Evolutionary conservation across 352 stramenopile genomes (phyloP).

Genomic region (Phytopythium aichiense): DNA sequence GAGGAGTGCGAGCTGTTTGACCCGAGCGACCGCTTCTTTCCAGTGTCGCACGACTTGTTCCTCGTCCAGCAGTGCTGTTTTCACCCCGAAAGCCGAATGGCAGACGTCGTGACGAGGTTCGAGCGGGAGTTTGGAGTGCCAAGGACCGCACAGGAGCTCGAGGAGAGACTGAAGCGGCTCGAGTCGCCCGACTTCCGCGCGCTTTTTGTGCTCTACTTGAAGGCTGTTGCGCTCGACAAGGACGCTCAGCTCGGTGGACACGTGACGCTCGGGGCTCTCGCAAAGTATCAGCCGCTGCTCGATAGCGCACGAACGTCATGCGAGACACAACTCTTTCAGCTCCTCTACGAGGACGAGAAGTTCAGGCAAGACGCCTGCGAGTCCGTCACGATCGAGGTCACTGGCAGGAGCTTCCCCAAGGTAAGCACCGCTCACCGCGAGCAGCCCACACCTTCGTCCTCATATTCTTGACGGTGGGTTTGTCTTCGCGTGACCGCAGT

Average conservation of each 20-base stretch:
- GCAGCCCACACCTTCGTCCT: too few species aligned
- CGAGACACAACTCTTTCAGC: slow-evolving; percentile 56
- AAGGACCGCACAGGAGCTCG: slow-evolving; percentile 30
- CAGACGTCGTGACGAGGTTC: slow-evolving; percentile 37
- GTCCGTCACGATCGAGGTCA: slow-evolving; percentile 48
- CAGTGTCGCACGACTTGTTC: slow-evolving; percentile 51
- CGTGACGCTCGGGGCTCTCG: slow-evolving; percentile 27
- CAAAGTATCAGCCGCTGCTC: slow-evolving; percentile 45
- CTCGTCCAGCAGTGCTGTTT: slow-evolving; percentile 61
- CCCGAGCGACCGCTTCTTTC: slow-evolving; percentile 30
- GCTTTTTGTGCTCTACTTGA: slow-evolving; percentile 54
- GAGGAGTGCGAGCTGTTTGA: slow-evolving; percentile 39
- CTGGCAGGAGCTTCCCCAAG: slow-evolving; percentile 57
- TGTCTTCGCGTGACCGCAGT: slow-evolving; percentile 15
- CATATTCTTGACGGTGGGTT: too few species aligned
- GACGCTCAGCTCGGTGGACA: slow-evolving; percentile 26
- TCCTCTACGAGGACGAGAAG: slow-evolving; percentile 69
- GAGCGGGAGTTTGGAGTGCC: slow-evolving; percentile 35
- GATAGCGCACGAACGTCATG: slow-evolving; percentile 47
- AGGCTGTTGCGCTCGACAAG: slow-evolving; percentile 30
- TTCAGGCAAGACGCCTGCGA: slow-evolving; percentile 33
- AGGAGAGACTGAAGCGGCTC: slow-evolving; percentile 32
- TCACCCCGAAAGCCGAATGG: slow-evolving; percentile 30
- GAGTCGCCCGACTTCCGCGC: slow-evolving; percentile 28
- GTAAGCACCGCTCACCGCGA: slow-evolving; percentile 1